A percentile compares a stretch with the other conserved stretches of the same genome.
Evolutionary conservation across 1,284 basidiomycete species (phyloP).

Genomic region (Thelephora terrestris): DNA sequence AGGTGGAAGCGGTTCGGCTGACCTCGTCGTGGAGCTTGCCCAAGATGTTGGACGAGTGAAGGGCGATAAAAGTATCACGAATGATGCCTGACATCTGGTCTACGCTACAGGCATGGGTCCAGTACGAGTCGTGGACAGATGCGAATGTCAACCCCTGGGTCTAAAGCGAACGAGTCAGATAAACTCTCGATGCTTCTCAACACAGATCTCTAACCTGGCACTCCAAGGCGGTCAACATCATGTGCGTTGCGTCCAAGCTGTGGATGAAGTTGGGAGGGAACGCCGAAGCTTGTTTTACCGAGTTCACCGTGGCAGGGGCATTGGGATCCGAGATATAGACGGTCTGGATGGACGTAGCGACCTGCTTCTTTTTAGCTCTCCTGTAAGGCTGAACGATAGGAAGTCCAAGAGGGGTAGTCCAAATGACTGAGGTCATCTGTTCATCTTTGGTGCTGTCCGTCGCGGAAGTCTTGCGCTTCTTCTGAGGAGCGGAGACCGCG

Average conservation of each 20-base stretch:
- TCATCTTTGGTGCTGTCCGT: constrained; percentile 57
- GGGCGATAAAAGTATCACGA: constrained; percentile 87
- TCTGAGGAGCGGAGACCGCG: constrained; percentile 25
- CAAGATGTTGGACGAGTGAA: constrained; percentile 86
- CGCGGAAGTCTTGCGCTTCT: constrained; percentile 6
- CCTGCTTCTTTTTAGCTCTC: constrained; percentile 73
- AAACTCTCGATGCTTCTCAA: not conserved
- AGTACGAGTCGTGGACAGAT: constrained; percentile 98
- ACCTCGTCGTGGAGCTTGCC: constrained; percentile 51
- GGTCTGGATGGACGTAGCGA: constrained; percentile 80
- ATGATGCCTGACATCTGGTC: constrained; percentile 88
- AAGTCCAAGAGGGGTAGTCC: constrained; percentile 92
- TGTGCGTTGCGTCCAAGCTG: constrained; percentile 96
- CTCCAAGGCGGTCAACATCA: constrained; percentile 95
- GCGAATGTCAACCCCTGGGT: constrained; percentile 76
- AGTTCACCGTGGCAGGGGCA: constrained; percentile 65
- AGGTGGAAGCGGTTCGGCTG: constrained; percentile 10
- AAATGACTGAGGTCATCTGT: constrained; percentile 93
- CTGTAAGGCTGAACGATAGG: constrained; percentile 97
- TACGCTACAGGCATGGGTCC: constrained; percentile 89
- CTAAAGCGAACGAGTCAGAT: constrained; percentile 25
- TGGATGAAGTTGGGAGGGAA: constrained; percentile 99
- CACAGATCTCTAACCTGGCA: constrained; percentile 49
- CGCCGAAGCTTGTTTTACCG: constrained; percentile 85
- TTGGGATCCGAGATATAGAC: constrained; percentile 93